A percentile compares a stretch with the other conserved stretches of the same genome.
Conservation (phyloP, 2,329 filamentous ascomycete species). For the Rasamsonia emersonii region DNA sequence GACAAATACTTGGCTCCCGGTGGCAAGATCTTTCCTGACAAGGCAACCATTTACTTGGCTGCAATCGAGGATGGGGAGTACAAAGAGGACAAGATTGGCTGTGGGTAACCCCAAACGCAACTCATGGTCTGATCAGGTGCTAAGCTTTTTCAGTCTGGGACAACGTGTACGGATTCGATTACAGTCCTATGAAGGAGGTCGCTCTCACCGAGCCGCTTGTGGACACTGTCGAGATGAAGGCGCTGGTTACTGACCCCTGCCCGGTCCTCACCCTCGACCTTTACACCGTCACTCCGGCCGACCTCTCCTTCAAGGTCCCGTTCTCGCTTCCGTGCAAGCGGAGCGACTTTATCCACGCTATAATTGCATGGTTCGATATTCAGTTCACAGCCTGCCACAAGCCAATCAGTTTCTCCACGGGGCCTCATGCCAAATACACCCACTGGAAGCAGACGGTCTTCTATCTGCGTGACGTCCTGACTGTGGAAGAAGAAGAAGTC, state of each 20-base stretch:
- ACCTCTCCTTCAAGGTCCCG: constrained; percentile 73
- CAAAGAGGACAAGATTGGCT: constrained; percentile 99
- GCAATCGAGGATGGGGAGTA: constrained; percentile 98
- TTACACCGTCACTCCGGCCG: constrained; percentile 75
- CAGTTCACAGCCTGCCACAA: constrained; percentile 98
- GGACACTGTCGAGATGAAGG: constrained; percentile 95
- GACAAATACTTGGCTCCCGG: constrained; percentile 82
- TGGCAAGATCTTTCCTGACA: constrained; percentile 96
- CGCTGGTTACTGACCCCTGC: constrained; percentile 86
- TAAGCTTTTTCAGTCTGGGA: constrained; percentile 71
- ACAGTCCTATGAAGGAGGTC: constrained; percentile 84
- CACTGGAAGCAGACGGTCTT: constrained; percentile 99
- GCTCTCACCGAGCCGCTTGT: constrained; percentile 93
- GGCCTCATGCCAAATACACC: constrained; percentile 96
- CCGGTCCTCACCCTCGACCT: constrained; percentile 82
- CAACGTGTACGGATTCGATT: constrained; percentile 97
- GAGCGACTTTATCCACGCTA: constrained; percentile 89
- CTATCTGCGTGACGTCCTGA: constrained; percentile 88
- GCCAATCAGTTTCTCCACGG: constrained; percentile 91
- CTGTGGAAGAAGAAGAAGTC: constrained; percentile 77
- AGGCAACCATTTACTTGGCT: constrained; percentile 93
- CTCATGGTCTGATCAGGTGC: constrained; percentile 4
- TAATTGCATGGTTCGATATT: constrained; percentile 99
- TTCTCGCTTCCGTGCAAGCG: constrained; percentile 71
- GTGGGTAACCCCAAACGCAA: constrained; percentile 49